Evolutionary conservation across 1,284 basidiomycete genomes (phyloP).

Genomic region (Cutaneotrichosporon mucoides): DNA sequence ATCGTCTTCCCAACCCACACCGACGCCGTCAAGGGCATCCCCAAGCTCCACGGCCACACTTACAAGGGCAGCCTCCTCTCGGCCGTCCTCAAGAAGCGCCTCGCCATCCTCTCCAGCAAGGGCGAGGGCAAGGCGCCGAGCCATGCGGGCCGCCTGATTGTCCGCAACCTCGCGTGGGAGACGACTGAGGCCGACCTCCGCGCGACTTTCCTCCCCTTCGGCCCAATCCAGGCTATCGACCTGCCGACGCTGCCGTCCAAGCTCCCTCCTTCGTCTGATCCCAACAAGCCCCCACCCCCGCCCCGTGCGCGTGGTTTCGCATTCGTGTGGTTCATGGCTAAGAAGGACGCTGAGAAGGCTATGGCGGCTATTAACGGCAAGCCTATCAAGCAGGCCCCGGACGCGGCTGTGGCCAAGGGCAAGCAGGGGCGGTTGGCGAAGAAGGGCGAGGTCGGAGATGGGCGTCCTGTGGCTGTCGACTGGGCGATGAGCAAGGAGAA

Average conservation of each 20-base stretch:
- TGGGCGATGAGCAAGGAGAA: conserved; percentile 94
- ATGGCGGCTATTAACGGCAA: conserved; percentile 80
- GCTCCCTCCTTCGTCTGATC: conserved; percentile 45
- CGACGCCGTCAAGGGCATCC: conserved; percentile 67
- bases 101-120: conserved; percentile 58
- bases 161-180: conserved; percentile 82
- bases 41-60: conserved; percentile 86
- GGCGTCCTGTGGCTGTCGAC: conserved; percentile 83
- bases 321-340: conserved; percentile 89
- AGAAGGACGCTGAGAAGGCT: conserved; percentile 79
- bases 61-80: conserved; percentile 86
- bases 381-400: conserved; percentile 53
- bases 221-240: conserved; percentile 80
- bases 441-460: conserved; percentile 51
- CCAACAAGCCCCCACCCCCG: conserved; percentile 40
- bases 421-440: conserved; percentile 34
- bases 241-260: conserved; percentile 59
- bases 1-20: conserved; percentile 70
- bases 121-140: conserved; percentile 48
- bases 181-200: conserved; percentile 81
- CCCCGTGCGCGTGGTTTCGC: conserved; percentile 77
- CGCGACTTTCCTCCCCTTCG: conserved; percentile 80
- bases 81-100: conserved; percentile 83
- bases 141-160: conserved; percentile 75
- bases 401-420: conserved; percentile 37